Conservation (phyloP, 1,139 yeast species). For the Keqinozyma sinolaborantium region DNA sequence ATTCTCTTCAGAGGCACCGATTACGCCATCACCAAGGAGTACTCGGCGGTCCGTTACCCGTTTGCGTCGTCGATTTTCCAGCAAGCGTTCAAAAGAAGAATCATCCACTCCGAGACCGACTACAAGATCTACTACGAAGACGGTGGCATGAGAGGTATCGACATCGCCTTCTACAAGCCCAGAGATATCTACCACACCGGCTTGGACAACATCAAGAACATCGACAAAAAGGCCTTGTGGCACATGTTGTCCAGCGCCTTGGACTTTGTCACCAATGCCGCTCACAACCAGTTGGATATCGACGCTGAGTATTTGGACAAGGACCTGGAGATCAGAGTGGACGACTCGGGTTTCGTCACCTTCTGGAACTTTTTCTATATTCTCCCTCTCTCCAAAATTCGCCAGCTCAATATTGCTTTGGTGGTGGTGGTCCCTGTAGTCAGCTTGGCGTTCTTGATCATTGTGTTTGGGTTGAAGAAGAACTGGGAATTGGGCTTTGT, state of each 20-base stretch:
- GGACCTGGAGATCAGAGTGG: slow-evolving; percentile 2
- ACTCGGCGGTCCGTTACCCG: slow-evolving; percentile 56
- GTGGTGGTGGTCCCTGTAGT: slow-evolving; percentile 56
- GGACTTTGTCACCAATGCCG: slow-evolving; percentile 46
- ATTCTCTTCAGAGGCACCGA: slow-evolving; percentile 82
- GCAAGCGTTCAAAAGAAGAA: slow-evolving; percentile 74
- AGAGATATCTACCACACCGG: slow-evolving; percentile 80
- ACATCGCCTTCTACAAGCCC: slow-evolving; percentile 58
- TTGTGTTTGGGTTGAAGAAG: slow-evolving; percentile 42
- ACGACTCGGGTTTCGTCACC: slow-evolving; percentile 59
- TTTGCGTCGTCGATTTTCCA: slow-evolving; percentile 78
- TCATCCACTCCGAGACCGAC: slow-evolving; percentile 81
- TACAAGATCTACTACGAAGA: slow-evolving; percentile 64
- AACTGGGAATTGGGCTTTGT: slow-evolving; percentile 47
- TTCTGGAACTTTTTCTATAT: slow-evolving; percentile 58
- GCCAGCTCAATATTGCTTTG: slow-evolving; percentile 45
- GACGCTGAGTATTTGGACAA: slow-evolving; percentile 23
- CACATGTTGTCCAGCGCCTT: slow-evolving; percentile 75
- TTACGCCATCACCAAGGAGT: slow-evolving; percentile 51
- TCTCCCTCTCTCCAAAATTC: slow-evolving; percentile 45
- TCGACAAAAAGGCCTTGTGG: slow-evolving; percentile 67
- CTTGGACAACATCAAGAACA: slow-evolving; percentile 64
- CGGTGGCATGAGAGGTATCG: slow-evolving; percentile 76
- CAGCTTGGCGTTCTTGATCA: slow-evolving; percentile 42
- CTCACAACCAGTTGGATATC: slow-evolving; percentile 38